Conservation (phyloP, 1,139 yeast genomes). For the Candida sojae region DNA sequence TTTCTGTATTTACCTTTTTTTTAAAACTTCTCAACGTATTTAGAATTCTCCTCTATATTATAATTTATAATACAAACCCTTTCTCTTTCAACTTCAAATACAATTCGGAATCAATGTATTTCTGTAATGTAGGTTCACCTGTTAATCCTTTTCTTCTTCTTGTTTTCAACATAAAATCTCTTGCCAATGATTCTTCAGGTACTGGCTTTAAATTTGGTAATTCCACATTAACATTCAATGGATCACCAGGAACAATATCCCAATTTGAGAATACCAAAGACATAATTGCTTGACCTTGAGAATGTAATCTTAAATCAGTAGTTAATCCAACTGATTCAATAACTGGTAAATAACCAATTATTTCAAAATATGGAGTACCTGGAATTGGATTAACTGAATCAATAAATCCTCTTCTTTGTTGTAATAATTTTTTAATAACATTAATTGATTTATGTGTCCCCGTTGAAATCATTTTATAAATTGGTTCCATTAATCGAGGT, state of each 20-base stretch:
- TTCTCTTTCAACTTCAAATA: slow-evolving; percentile 53
- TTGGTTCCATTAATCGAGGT: slow-evolving; percentile 84
- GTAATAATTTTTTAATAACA: slow-evolving; percentile 52
- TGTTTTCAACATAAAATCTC: slow-evolving; percentile 89
- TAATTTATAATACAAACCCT: slow-evolving; percentile 25
- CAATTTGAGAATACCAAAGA: slow-evolving; percentile 68
- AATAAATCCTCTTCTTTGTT: slow-evolving; percentile 59
- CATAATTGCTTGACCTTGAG: slow-evolving; percentile 79
- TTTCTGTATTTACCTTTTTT: background rate
- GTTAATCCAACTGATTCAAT: slow-evolving; percentile 90
- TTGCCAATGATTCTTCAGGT: slow-evolving; percentile 64
- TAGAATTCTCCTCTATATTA: slow-evolving; percentile 9
- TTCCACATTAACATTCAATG: slow-evolving; percentile 64
- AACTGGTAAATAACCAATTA: slow-evolving; percentile 75
- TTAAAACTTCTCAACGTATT: slow-evolving; percentile 22
- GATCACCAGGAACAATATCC: slow-evolving; percentile 89
- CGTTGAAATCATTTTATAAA: slow-evolving; percentile 62
- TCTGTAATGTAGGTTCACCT: slow-evolving; percentile 76
- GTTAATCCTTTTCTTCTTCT: slow-evolving; percentile 80
- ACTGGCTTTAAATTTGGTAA: slow-evolving; percentile 80
- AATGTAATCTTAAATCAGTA: slow-evolving; percentile 74
- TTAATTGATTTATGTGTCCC: slow-evolving; percentile 50
- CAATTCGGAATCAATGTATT: slow-evolving; percentile 67
- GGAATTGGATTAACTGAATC: slow-evolving; percentile 56
- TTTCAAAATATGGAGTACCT: slow-evolving; percentile 69